A percentile compares a stretch with the other conserved stretches of the same genome.
phyloP scores from a whole-genome alignment of 2,329 filamentous ascomycete species.

The Talaromyces sp. region DNA sequence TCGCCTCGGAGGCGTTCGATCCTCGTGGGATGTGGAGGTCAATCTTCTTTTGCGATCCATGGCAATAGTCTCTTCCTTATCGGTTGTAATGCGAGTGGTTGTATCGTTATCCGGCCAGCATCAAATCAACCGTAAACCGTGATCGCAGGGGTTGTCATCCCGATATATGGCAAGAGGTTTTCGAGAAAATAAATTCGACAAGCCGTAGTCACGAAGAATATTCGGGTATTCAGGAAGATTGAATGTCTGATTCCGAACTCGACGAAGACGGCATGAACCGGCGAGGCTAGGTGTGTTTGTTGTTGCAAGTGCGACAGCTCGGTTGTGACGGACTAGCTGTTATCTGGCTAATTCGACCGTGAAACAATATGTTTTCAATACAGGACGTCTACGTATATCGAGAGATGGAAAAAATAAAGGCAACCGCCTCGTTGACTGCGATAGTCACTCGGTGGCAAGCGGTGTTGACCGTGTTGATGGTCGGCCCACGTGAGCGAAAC shows the following conservation, averaged over 20 bases:
- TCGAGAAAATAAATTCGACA: not conserved
- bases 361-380: not conserved
- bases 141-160: not conserved
- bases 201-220: too few relatives aligned
- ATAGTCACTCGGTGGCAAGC: not conserved
- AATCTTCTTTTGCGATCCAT: slow-evolving; percentile 39
- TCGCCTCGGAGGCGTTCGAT: slow-evolving; percentile 16
- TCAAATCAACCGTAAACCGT: not conserved
- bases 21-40: slow-evolving; percentile 30
- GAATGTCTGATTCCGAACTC: not conserved
- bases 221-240: not conserved
- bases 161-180: not conserved
- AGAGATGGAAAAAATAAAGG: not conserved
- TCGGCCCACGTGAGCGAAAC: not conserved
- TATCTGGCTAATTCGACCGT: not conserved
- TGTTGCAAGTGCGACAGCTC: not conserved
- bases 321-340: not conserved
- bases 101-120: not conserved
- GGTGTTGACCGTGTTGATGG: not conserved
- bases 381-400: not conserved
- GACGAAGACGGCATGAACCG: not conserved
- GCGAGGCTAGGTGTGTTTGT: not conserved
- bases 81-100: not conserved
- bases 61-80: not conserved
- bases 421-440: not conserved